Conservation (phyloP, 495 filamentous ascomycete species). For the Pseudoneurospora amorphoporcata region DNA sequence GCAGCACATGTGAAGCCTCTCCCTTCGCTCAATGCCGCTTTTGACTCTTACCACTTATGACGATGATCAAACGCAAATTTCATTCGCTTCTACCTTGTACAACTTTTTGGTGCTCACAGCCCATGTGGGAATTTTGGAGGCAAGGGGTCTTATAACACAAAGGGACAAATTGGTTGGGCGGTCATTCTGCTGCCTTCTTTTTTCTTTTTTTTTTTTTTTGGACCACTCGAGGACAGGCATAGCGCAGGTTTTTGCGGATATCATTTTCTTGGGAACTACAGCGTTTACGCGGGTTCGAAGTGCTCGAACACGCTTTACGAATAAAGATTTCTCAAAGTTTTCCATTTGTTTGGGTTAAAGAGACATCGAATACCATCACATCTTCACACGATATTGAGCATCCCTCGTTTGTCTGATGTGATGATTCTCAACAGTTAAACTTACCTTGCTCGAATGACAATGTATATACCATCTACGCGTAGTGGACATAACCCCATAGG, state of each 20-base stretch:
- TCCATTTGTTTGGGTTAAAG: background rate
- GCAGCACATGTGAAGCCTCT: constrained; percentile 14
- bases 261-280: background rate
- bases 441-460: background rate
- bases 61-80: background rate
- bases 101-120: background rate
- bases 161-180: background rate
- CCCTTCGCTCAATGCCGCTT: background rate
- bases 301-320: constrained; percentile 10
- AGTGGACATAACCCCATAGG: background rate
- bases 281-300: constrained; percentile 5
- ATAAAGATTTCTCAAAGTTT: background rate
- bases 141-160: background rate
- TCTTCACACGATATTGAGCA: background rate
- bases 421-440: background rate
- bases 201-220: background rate
- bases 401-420: background rate
- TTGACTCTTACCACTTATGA: background rate
- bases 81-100: background rate
- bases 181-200: background rate
- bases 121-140: background rate
- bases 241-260: constrained; percentile 5
- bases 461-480: background rate
- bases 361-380: background rate
- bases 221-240: background rate